Conservation (phyloP, 257 asterid genomes). For the Penstemon eatonii region DNA sequence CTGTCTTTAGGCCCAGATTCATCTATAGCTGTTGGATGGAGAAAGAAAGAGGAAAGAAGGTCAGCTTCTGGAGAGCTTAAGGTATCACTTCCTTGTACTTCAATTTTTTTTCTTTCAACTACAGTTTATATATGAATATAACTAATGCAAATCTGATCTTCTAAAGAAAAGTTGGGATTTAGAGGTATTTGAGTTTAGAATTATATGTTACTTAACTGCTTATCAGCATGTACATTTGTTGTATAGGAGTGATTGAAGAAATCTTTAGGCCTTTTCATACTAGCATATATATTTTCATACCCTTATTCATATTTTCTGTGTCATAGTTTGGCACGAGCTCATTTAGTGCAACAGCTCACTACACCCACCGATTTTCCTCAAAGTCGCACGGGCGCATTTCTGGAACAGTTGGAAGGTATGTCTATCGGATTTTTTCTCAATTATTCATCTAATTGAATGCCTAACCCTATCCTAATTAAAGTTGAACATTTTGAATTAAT, state of each 20-base stretch:
- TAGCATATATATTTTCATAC: slow-evolving; percentile 3
- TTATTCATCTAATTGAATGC: not conserved
- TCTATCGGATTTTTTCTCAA: slow-evolving; percentile 17
- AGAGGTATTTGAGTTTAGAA: slow-evolving; percentile 10
- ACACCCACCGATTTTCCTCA: slow-evolving; percentile 72
- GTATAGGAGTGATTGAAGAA: slow-evolving; percentile 1
- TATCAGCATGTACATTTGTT: slow-evolving; percentile 2
- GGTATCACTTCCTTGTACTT: slow-evolving; percentile 44
- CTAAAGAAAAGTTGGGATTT: slow-evolving; percentile 8
- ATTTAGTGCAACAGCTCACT: slow-evolving; percentile 74
- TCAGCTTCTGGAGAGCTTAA: slow-evolving; percentile 88
- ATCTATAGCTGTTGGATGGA: slow-evolving; percentile 87
- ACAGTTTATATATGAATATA: slow-evolving; percentile 21
- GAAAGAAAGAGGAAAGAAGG: slow-evolving; percentile 69
- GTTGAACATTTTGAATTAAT: too few species aligned
- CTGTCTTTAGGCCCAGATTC: slow-evolving; percentile 85
- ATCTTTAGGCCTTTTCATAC: slow-evolving; percentile 2
- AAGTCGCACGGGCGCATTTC: slow-evolving; percentile 89
- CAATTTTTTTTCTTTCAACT: slow-evolving; percentile 3
- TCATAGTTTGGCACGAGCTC: slow-evolving; percentile 80
- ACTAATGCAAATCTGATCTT: slow-evolving; percentile 4
- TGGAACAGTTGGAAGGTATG: slow-evolving; percentile 89
- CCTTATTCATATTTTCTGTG: slow-evolving; percentile 23
- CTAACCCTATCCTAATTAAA: not conserved
- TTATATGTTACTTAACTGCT: not conserved